Base-by-base conservation (phyloP, 2,329 filamentous ascomycete species). In the Epichloe sibirici region DNA sequence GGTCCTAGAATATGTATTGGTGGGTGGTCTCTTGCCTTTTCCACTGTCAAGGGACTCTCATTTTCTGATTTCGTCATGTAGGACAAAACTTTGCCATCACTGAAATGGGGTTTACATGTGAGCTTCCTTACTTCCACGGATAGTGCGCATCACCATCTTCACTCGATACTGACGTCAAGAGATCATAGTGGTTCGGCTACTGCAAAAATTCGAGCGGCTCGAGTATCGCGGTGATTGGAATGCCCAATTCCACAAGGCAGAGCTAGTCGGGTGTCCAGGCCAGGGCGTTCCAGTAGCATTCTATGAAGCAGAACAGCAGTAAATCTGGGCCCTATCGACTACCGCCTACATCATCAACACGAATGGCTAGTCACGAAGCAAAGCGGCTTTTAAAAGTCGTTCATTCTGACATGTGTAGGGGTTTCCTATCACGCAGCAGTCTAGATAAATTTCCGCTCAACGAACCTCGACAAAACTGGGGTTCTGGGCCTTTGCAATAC, bases 1-100 rank as follows among this genome's bases (percentile, higher is more conserved):
- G 85, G 85, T 1, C 82, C 85, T 44, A 72, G 86, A 35, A 85
- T 88, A 62, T 88, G 86, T 66, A 80, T 90, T 53, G 85, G 86
- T 2, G 85, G 90, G 74, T 31, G 28, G 28, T 9, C 28, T 9
- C 8, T 8, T 11, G 28, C 28, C 28, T 9, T 31, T 3, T 9
- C 0, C 28, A 3, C 4, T 31, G 28, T 11, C 9, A 0, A 9
- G 9, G 3, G 28, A 31, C 28, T 31, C 28, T 3, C 8, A 31
- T 31, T 31, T 31, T 31, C 28, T 31, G 8, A 31, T 31, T 31
- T 11, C 28, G 3, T 9, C 2, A 9, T 31, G 8, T 9, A 31
- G 28, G 28, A 31, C 28, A 31, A 31, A 31, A 31, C 28, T 31
- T 31, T 31, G 28, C 28, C 3, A 9, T 31, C 28, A 31, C 28